Percentiles rank a stretch among this genome's conserved stretches.
Conservation (phyloP, 1,139 yeast species). For the Candida freyschussii region DNA sequence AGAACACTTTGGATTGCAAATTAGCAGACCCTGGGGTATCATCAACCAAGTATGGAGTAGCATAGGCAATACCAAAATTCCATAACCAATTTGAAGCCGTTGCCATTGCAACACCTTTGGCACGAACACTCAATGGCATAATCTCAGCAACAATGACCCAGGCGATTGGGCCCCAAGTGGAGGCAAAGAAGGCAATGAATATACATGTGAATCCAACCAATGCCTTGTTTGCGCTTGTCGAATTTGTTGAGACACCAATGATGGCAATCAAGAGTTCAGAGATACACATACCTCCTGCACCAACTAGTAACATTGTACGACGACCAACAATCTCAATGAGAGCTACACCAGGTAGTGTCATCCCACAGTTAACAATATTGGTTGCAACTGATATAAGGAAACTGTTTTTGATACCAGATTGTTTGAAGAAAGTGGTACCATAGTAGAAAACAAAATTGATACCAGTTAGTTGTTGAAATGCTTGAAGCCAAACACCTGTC, state of each 20-base stretch:
- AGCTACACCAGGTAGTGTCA: conserved; percentile 60
- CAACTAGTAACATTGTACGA: conserved; percentile 44
- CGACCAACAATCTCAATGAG: conserved; percentile 52
- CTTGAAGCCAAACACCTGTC: conserved; percentile 42
- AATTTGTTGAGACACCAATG: conserved; percentile 41
- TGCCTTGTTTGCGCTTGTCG: conserved; percentile 47
- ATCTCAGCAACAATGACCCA: conserved; percentile 79
- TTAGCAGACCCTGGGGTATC: conserved; percentile 54
- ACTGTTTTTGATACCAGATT: conserved; percentile 44
- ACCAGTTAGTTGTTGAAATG: conserved; percentile 71
- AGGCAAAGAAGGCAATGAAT: conserved; percentile 68
- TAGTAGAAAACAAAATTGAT: conserved; percentile 67
- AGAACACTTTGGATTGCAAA: conserved; percentile 64
- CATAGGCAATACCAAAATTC: conserved; percentile 67
- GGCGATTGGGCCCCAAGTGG: conserved; percentile 77
- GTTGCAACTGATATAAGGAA: conserved; percentile 49
- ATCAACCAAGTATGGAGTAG: conserved; percentile 69
- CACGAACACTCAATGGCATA: conserved; percentile 67
- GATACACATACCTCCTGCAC: conserved; percentile 54
- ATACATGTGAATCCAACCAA: conserved; percentile 65
- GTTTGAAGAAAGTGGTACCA: conserved; percentile 59
- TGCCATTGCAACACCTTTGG: conserved; percentile 67
- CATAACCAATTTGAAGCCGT: conserved; percentile 80
- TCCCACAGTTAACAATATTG: conserved; percentile 59
- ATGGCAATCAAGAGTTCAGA: conserved; percentile 60